phyloP scores from a whole-genome alignment of 768 basidiomycete genomes.

The Tricholoma saponaceum region DNA sequence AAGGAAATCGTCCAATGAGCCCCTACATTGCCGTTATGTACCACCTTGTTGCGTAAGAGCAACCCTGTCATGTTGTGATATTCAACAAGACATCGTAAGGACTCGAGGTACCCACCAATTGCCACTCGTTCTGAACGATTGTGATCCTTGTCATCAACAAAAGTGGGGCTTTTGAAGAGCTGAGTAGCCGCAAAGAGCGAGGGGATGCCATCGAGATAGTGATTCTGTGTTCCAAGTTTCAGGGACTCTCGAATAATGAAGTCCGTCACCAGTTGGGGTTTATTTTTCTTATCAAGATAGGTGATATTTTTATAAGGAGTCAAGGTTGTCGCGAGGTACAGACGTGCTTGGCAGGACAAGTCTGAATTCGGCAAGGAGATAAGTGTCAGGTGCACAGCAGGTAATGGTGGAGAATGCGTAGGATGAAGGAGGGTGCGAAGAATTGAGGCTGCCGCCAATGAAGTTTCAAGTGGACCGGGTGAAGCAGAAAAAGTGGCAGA shows the following conservation, averaged over 20 bases:
- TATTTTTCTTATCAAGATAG: conserved; percentile 64
- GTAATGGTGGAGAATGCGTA: conserved; percentile 24
- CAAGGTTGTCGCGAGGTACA: conserved; percentile 80
- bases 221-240: conserved; percentile 76
- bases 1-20: conserved; percentile 69
- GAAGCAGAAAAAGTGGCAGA: conserved; percentile 40
- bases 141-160: conserved; percentile 30
- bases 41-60: conserved; percentile 57
- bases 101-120: conserved; percentile 44
- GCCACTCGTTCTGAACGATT: conserved; percentile 47
- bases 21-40: conserved; percentile 62
- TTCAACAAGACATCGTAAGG: conserved; percentile 2
- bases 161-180: conserved; percentile 33
- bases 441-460: conserved; percentile 55
- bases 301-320: conserved; percentile 62
- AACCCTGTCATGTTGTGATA: conserved; percentile 39
- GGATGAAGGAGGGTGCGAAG: conserved; percentile 46
- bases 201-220: conserved; percentile 75
- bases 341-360: conserved; percentile 42
- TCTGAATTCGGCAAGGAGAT: conserved; percentile 35
- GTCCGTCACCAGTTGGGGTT: conserved; percentile 52
- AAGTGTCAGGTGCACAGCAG: conserved; percentile 44
- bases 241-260: conserved; percentile 78
- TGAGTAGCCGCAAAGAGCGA: conserved; percentile 54
- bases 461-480: conserved; percentile 33